phyloP scores from a whole-genome alignment of 129 eudicot species.

The Artemisia tridentata region DNA sequence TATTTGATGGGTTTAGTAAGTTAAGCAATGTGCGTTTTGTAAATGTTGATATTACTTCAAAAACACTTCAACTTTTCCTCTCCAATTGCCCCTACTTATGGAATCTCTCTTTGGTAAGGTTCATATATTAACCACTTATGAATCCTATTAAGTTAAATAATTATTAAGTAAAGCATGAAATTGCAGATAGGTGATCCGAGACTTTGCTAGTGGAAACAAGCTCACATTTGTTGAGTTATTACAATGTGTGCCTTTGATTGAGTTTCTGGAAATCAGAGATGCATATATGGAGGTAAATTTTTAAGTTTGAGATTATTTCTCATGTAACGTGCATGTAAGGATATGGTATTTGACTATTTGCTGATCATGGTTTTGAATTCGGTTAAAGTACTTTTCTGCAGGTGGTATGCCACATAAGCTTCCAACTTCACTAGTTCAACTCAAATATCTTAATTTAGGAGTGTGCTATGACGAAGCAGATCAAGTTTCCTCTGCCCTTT shows the following conservation, averaged over 20 bases:
- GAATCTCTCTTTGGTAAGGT: neutral
- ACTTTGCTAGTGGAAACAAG: neutral
- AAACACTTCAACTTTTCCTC: neutral
- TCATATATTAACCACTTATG: neutral
- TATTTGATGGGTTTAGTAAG: neutral
- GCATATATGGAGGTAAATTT: neutral
- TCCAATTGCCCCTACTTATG: neutral
- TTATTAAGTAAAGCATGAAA: neutral
- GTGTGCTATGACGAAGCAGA: neutral
- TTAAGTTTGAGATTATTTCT: neutral
- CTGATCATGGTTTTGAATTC: neutral
- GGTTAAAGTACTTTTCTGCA: neutral
- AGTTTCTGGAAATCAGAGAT: neutral
- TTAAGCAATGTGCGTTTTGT: neutral
- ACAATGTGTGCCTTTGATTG: neutral
- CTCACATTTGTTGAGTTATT: neutral
- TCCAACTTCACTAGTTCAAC: neutral
- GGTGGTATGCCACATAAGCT: constrained; percentile 1
- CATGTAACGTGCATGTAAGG: neutral
- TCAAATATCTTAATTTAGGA: neutral
- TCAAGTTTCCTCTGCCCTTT: neutral
- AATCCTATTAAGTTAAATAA: neutral
- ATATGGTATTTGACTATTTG: neutral
- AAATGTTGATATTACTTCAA: neutral
- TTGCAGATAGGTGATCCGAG: neutral